Percentiles rank a stretch among this genome's conserved stretches.
phyloP scores from a whole-genome alignment of 1,284 basidiomycete species.

The Hortiboletus rubellus region DNA sequence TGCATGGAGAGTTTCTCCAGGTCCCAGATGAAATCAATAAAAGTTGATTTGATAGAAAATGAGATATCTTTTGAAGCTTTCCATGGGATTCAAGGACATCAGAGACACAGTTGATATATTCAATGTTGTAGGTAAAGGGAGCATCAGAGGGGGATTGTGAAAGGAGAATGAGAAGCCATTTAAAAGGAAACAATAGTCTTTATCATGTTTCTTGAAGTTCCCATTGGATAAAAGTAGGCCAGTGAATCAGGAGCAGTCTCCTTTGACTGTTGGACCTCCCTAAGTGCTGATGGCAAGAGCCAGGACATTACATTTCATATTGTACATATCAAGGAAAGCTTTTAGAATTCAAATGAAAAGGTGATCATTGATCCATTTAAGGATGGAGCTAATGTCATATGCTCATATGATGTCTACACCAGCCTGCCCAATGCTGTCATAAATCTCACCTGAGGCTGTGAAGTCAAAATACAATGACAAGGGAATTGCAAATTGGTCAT shows the following conservation, averaged over 20 bases:
- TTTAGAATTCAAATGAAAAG: too few species aligned
- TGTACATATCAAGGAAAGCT: too few species aligned
- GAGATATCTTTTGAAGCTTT: conserved; percentile 21
- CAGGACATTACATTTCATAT: too few species aligned
- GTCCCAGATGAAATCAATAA: conserved; percentile 22
- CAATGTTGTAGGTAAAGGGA: conserved; percentile 21
- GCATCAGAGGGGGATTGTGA: too few species aligned
- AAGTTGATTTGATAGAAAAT: conserved; percentile 6
- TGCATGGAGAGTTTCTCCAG: background rate
- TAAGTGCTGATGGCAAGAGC: too few species aligned
- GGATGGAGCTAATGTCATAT: conserved; percentile 32
- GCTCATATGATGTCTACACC: conserved; percentile 30
- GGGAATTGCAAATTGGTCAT: conserved; percentile 1
- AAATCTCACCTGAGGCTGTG: conserved; percentile 30
- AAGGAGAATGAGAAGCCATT: background rate
- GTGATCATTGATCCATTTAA: too few species aligned
- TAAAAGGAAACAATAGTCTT: background rate
- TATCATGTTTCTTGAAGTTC: background rate
- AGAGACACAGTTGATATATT: conserved; percentile 34
- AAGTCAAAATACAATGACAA: conserved; percentile 32
- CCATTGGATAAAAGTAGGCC: too few species aligned
- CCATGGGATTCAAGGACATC: conserved; percentile 31
- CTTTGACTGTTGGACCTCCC: too few species aligned
- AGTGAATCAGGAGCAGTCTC: too few species aligned
- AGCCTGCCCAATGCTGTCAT: conserved; percentile 34